Conservation (phyloP, 2,329 filamentous ascomycete genomes). For the Pseudocercospora eumusae region DNA sequence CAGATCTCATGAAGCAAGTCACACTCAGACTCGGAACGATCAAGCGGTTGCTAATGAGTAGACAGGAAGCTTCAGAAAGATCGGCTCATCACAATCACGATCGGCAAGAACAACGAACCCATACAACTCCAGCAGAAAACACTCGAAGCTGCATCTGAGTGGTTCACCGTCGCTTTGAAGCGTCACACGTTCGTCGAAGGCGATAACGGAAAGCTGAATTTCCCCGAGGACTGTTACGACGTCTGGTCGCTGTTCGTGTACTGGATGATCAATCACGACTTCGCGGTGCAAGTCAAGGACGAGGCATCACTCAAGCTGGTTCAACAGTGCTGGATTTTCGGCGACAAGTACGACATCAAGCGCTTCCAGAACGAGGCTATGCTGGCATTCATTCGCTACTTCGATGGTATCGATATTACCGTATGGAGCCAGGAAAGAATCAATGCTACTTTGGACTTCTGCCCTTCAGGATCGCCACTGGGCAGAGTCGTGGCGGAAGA, state of each 20-base stretch:
- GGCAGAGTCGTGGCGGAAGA: too few relatives aligned
- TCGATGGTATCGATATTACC: neutral
- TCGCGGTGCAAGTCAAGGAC: too few relatives aligned
- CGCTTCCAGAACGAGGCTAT: neutral
- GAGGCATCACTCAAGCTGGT: too few relatives aligned
- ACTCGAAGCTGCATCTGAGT: constrained; percentile 9
- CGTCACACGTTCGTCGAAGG: constrained; percentile 3
- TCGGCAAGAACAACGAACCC: neutral
- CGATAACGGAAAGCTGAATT: neutral
- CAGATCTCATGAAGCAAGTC: neutral
- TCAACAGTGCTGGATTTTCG: neutral
- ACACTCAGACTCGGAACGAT: too few relatives aligned
- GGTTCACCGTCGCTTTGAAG: constrained; percentile 3
- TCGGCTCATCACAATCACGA: constrained; percentile 12
- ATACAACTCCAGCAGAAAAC: constrained; percentile 4
- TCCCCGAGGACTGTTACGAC: constrained; percentile 11
- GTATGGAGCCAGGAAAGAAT: too few relatives aligned
- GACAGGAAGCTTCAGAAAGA: neutral
- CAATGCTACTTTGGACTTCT: too few relatives aligned
- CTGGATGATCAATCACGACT: constrained; percentile 9
- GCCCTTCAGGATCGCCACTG: too few relatives aligned
- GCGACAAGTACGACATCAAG: neutral
- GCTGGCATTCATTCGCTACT: neutral
- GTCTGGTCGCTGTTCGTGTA: neutral
- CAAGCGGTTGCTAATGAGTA: too few relatives aligned